Conservation (phyloP, 2,329 filamentous ascomycete species). For the Plenodomus tracheiphilus region DNA sequence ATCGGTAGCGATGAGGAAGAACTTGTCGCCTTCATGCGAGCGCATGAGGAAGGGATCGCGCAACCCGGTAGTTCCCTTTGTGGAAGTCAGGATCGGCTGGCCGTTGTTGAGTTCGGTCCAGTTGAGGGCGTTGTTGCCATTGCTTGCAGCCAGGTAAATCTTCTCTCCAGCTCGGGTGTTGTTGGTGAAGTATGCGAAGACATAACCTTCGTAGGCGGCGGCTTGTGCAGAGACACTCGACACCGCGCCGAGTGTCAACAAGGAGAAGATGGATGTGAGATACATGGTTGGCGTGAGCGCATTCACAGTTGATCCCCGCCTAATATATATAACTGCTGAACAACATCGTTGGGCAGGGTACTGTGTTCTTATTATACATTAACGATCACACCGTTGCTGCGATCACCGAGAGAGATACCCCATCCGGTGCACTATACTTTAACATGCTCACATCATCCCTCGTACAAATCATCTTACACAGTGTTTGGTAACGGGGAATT, state of each 20-base stretch:
- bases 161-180: constrained; percentile 53
- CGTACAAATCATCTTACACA: background rate
- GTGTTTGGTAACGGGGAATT: background rate
- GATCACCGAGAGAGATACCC: background rate
- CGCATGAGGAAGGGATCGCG: constrained; percentile 60
- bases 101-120: constrained; percentile 57
- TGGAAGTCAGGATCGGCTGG: constrained; percentile 52
- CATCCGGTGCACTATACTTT: background rate
- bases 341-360: background rate
- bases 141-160: constrained; percentile 57
- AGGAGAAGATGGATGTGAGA: background rate
- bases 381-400: background rate
- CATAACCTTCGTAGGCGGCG: constrained; percentile 48
- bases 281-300: background rate
- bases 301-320: background rate
- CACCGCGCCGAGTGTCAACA: background rate
- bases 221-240: constrained; percentile 1
- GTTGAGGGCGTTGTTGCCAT: constrained; percentile 56
- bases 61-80: constrained; percentile 53
- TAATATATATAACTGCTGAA: background rate
- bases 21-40: constrained; percentile 55
- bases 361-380: background rate
- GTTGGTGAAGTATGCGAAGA: constrained; percentile 58
- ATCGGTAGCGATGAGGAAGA: constrained; percentile 58
- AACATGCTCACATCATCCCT: background rate